Evolutionary conservation across 2,329 filamentous ascomycete species (phyloP).

Genomic region (Uncinocarpus reesii): DNA sequence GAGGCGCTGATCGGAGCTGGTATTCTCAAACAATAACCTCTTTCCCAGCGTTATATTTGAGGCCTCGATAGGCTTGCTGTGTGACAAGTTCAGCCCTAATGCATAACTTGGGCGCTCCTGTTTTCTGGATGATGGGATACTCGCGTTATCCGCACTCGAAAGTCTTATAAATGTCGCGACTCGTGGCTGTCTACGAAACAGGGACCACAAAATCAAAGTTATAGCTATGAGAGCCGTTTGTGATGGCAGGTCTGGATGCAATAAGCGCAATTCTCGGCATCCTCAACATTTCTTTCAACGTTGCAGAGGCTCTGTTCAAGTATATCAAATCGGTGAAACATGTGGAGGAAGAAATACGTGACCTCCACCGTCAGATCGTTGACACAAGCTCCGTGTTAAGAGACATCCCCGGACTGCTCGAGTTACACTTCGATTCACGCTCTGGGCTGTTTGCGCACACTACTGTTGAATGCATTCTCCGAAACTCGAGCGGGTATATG

Average conservation of each 20-base stretch:
- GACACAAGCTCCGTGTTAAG: constrained; percentile 13
- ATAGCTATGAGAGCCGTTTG: no score
- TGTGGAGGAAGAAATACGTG: constrained; percentile 8
- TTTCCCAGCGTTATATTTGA: no score
- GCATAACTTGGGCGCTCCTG: no score
- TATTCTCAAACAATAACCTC: constrained; percentile 5
- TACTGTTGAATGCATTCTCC: neutral
- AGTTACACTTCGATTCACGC: constrained; percentile 4
- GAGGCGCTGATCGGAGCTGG: constrained; percentile 11
- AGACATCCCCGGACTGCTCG: constrained; percentile 14
- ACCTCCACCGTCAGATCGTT: constrained; percentile 11
- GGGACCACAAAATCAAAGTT: no score
- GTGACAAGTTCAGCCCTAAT: no score
- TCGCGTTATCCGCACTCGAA: no score
- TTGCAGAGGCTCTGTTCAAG: constrained; percentile 17
- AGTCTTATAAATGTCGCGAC: no score
- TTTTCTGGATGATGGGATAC: no score
- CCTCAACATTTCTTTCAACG: constrained; percentile 16
- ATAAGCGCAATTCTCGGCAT: constrained; percentile 15
- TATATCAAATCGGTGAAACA: constrained; percentile 15
- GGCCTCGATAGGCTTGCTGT: no score
- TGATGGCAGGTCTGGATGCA: constrained; percentile 15
- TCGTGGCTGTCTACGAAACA: no score
- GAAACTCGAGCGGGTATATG: constrained; percentile 13
- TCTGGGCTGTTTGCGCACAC: neutral